Evolutionary conservation across 2,329 filamentous ascomycete genomes (phyloP).

Genomic region (Colletotrichum sp.): DNA sequence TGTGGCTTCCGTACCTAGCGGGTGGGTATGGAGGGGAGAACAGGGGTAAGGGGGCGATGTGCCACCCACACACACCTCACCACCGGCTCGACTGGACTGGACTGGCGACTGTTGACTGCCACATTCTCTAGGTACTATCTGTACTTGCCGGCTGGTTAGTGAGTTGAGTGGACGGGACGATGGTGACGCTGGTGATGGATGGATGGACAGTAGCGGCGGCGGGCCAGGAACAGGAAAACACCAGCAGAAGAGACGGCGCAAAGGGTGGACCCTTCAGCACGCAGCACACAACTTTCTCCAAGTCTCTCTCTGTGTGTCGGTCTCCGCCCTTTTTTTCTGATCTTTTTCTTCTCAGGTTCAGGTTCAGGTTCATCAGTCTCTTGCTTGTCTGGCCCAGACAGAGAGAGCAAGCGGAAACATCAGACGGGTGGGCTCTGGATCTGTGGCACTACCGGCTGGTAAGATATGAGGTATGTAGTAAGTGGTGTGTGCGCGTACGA

Average conservation of each 20-base stretch:
- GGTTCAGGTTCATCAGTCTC: background rate
- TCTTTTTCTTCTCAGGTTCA: conserved; percentile 36
- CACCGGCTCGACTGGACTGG: background rate
- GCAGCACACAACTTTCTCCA: background rate
- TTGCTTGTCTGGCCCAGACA: conserved; percentile 39
- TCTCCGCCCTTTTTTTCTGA: conserved; percentile 22
- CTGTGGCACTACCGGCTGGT: background rate
- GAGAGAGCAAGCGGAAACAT: conserved; percentile 44
- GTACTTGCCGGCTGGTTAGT: background rate
- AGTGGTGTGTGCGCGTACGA: conserved; percentile 1
- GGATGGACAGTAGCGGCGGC: conserved; percentile 21
- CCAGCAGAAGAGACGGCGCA: conserved; percentile 31
- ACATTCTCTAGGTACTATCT: background rate
- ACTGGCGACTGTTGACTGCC: background rate
- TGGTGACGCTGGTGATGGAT: background rate
- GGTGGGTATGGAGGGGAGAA: conserved; percentile 10
- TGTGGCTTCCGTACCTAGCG: conserved; percentile 5
- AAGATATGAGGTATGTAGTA: background rate
- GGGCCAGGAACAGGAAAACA: conserved; percentile 32
- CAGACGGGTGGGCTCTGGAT: conserved; percentile 32
- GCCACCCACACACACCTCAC: background rate
- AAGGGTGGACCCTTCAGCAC: conserved; percentile 19
- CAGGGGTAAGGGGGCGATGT: background rate
- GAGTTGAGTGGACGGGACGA: background rate
- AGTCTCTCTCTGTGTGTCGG: background rate